Base-by-base conservation (phyloP, 2,329 filamentous ascomycete genomes). In the Lasiodiplodia theobromae region DNA sequence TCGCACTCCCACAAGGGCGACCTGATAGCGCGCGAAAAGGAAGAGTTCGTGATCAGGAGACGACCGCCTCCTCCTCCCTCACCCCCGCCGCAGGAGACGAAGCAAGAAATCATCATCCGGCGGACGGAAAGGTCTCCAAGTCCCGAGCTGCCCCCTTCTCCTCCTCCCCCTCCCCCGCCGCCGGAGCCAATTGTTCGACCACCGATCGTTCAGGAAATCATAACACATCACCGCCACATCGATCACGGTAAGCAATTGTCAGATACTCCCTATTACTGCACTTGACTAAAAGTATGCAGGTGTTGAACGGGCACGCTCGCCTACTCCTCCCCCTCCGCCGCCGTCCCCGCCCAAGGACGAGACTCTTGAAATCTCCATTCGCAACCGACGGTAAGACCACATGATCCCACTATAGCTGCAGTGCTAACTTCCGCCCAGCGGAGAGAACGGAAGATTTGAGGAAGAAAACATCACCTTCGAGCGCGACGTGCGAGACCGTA, bases 191-290 rank as follows among this genome's bases (percentile, higher is more conserved):
- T 96, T 74, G 87, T 89, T 52, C 89, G 90, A 23, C 93, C 93
- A 40, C 91, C 91, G 0, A 93, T 97, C 73, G 92, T 95, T 79
- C 89, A 95, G 75, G 92, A 97, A 77, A 89, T 97, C 69, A 94
- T 96, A 72, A 96, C 93, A 0, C 92, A 96, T 80, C 95, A 96
- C 77, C 87, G 90, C 69, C 92, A 95, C 76, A 91, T 96, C 73
- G 92, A 97, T 76, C 93, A 97, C 80, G 94, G 92, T 93, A 84
- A 77, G 88, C 79, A 34, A 3, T 12, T 21, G 14, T 18, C 37
- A 40, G n/a, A 44, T 18, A 28, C 12, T 31, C 49, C 16, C 16
- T 40, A 54, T 14, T 21, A 56, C 31, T 68, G 14, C 31, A 52
- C 14, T 18, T 38, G 73, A 62, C 72, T 63, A 67, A 69, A 53